Conservation (phyloP, 2,329 filamentous ascomycete species). For the Cytospora mali region DNA sequence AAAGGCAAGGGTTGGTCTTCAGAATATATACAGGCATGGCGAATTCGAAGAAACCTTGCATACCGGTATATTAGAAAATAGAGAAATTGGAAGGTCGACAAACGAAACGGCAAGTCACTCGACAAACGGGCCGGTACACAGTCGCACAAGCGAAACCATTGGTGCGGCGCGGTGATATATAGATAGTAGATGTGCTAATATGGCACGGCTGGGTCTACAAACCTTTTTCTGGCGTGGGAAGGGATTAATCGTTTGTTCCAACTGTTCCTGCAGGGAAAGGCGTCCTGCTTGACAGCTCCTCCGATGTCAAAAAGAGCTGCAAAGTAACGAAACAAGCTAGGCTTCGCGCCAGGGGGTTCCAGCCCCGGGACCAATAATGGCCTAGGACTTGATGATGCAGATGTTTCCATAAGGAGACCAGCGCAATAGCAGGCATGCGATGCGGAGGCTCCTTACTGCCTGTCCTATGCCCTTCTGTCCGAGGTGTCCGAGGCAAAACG, state of each 20-base stretch:
- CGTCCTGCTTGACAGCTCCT: constrained; percentile 20
- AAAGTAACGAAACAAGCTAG: constrained; percentile 11
- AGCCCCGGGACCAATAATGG: constrained; percentile 12
- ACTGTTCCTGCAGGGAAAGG: constrained; percentile 22
- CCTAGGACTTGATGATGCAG: constrained; percentile 16
- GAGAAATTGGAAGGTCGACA: not conserved
- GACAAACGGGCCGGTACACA: constrained; percentile 13
- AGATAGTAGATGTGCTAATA: constrained; percentile 4
- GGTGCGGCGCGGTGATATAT: constrained; percentile 20
- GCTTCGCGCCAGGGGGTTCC: not conserved
- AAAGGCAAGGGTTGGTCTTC: not conserved
- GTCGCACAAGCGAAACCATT: constrained; percentile 20
- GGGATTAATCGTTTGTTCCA: constrained; percentile 15
- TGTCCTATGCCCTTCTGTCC: not conserved
- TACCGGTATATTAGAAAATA: not conserved
- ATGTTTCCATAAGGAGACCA: constrained; percentile 8
- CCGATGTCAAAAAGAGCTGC: constrained; percentile 11
- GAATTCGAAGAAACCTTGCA: not conserved
- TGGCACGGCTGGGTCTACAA: not conserved
- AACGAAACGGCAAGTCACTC: constrained; percentile 2
- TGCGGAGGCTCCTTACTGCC: constrained; percentile 10
- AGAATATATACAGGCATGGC: not conserved
- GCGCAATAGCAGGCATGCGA: constrained; percentile 19
- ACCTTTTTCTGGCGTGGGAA: constrained; percentile 2
- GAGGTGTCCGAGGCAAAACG: not conserved